Evolutionary conservation across 2,329 filamentous ascomycete genomes (phyloP).

Genomic region (Lojkania enalia): DNA sequence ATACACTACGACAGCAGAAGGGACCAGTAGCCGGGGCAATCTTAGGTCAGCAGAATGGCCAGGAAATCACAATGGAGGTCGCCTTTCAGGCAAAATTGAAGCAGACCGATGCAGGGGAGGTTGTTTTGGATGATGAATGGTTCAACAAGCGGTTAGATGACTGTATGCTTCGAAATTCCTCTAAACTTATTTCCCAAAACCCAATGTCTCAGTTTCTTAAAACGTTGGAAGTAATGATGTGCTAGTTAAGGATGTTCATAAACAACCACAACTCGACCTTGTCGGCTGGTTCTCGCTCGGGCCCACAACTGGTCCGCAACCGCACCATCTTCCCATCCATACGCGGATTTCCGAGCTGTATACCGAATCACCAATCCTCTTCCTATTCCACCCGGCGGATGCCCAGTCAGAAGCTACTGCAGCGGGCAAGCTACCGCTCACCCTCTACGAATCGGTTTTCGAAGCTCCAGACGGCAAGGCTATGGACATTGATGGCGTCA

Average conservation of each 20-base stretch:
- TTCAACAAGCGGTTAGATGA: slow-evolving; percentile 80
- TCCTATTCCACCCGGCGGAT: slow-evolving; percentile 78
- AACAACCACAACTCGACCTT: slow-evolving; percentile 73
- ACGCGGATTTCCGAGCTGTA: slow-evolving; percentile 71
- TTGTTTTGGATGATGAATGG: slow-evolving; percentile 68
- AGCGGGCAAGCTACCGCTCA: slow-evolving; percentile 82
- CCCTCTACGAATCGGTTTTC: slow-evolving; percentile 80
- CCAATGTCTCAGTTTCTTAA: not conserved
- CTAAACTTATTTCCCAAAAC: too few species aligned
- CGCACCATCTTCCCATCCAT: slow-evolving; percentile 72
- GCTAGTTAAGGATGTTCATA: slow-evolving; percentile 85
- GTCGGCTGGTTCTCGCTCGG: slow-evolving; percentile 92
- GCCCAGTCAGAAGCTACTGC: slow-evolving; percentile 57
- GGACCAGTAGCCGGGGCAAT: slow-evolving; percentile 84
- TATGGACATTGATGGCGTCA: slow-evolving; percentile 68
- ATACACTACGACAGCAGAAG: slow-evolving; percentile 73
- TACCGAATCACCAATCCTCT: slow-evolving; percentile 84
- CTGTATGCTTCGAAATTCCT: too few species aligned
- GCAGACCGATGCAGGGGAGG: slow-evolving; percentile 55
- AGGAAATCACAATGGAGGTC: slow-evolving; percentile 88
- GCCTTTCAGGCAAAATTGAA: slow-evolving; percentile 77
- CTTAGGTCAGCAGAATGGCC: slow-evolving; percentile 88
- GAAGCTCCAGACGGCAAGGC: slow-evolving; percentile 42
- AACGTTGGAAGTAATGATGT: not conserved
- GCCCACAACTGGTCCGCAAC: slow-evolving; percentile 69